Base-by-base conservation (phyloP, 2,329 filamentous ascomycete species). In the Trichoderma cornu-damae region DNA sequence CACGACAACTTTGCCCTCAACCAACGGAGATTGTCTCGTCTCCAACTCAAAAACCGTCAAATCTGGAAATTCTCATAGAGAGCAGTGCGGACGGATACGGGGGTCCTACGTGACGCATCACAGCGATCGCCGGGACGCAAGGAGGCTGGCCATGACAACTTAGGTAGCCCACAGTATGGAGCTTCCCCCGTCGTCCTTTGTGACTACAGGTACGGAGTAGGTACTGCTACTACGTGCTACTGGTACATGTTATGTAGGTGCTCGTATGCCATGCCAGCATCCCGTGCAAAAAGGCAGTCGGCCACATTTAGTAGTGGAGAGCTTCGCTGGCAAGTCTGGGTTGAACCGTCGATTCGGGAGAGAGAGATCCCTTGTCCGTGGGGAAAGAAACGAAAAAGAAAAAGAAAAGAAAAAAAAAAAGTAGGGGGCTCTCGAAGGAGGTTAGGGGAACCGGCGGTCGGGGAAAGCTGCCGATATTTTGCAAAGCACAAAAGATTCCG, bases 301-400 rank as follows among this genome's bases (percentile, higher is more conserved):
- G 28, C 50, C 50, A 28, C 50, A 35, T 44, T 53, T 40, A 42
- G 50, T 53, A 38, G 50, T 53, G 50, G 50, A 35, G 50, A 53
- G 50, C 50, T 44, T 18, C 40, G 50, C 50, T 53, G 50, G 50
- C 50, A 43, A 43, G 38, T 44, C 37, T 43, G 50, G 38, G 50
- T n/a, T 28, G 50, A 53, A 53, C 37, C 50, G 34, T 43, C 11
- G 20, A 53, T 35, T 53, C 22, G 40, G 38, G 9, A 44, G 50
- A 38, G 16, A 28, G 9, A 44, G 50, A 38, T 12, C 50, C 50
- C 50, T 44, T n/a, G n/a, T n/a, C n/a, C n/a, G n/a, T n/a, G n/a
- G n/a, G n/a, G n/a, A n/a, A n/a, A n/a, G n/a, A n/a, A n/a, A n/a
- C n/a, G n/a, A n/a, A n/a, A n/a, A n/a, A n/a, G n/a, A n/a, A n/a